Evolutionary conservation across 805 yeast species (phyloP).

Genomic region (Myxozyma mucilagina): DNA sequence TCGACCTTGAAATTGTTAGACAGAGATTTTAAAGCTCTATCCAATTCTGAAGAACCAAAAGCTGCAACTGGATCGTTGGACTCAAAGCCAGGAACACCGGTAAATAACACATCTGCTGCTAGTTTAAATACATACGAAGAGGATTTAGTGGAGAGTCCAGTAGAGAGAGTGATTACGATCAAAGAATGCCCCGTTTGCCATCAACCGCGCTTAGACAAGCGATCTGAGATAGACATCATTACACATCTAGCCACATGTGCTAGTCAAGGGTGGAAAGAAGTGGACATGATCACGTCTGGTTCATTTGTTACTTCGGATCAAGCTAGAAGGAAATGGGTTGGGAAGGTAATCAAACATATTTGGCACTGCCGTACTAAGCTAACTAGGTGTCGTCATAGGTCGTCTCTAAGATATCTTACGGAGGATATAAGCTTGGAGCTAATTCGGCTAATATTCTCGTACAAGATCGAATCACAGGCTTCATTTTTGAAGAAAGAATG

Average conservation of each 20-base stretch:
- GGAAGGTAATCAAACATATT: conserved; percentile 46
- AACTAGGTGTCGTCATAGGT: conserved; percentile 38
- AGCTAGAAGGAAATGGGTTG: conserved; percentile 88
- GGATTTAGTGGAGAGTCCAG: conserved; percentile 14
- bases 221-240: conserved; percentile 66
- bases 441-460: conserved; percentile 93
- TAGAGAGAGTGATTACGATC: conserved; percentile 55
- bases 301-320: conserved; percentile 74
- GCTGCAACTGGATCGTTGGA: neutral
- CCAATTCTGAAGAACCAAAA: neutral
- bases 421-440: conserved; percentile 80
- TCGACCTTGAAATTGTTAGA: neutral
- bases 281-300: conserved; percentile 61
- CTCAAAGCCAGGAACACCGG: neutral
- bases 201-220: conserved; percentile 54
- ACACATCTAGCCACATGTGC: conserved; percentile 88
- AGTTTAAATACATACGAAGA: conserved; percentile 7
- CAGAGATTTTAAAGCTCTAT: neutral
- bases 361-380: neutral
- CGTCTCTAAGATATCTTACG: conserved; percentile 81
- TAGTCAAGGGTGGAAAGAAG: conserved; percentile 70
- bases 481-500: conserved; percentile 91
- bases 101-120: neutral
- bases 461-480: conserved; percentile 87
- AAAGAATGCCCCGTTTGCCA: conserved; percentile 81